Evolutionary conservation across 2,329 filamentous ascomycete species (phyloP).

Genomic region (Teratosphaeria pseudoeucalypti): DNA sequence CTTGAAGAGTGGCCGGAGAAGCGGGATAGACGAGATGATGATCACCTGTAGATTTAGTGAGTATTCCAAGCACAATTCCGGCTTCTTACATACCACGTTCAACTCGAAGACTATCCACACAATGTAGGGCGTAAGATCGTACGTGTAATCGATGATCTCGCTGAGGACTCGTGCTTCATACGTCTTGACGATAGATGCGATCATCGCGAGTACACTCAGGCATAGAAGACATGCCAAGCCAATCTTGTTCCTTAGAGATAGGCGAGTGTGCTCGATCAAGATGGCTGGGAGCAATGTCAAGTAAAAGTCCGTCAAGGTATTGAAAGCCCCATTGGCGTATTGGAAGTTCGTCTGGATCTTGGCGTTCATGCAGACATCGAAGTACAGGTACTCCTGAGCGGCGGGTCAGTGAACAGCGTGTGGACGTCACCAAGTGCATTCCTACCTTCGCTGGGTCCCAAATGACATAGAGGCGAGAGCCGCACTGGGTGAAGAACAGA

Average conservation of each 20-base stretch:
- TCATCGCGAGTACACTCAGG: conserved; percentile 20
- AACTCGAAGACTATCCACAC: conserved; percentile 22
- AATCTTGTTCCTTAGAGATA: conserved; percentile 17
- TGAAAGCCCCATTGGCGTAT: conserved; percentile 17
- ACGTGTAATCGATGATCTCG: conserved; percentile 19
- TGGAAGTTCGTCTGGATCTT: conserved; percentile 8
- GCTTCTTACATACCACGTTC: conserved; percentile 20
- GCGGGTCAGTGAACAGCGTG: neutral
- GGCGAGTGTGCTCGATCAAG: conserved; percentile 18
- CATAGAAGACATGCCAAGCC: conserved; percentile 17
- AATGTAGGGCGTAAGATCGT: conserved; percentile 17
- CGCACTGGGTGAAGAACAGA: conserved; percentile 19
- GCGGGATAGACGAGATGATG: conserved; percentile 20
- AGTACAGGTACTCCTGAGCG: conserved; percentile 2
- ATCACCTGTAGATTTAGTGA: conserved; percentile 7
- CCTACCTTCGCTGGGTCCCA: conserved; percentile 1
- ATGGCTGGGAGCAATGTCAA: conserved; percentile 20
- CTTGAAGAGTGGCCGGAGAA: conserved; percentile 18
- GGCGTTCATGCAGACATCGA: conserved; percentile 5
- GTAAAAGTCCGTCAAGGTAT: conserved; percentile 21
- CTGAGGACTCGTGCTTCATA: conserved; percentile 18
- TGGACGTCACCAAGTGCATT: neutral
- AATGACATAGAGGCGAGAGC: conserved; percentile 13
- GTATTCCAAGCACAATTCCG: neutral
- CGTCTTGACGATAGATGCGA: conserved; percentile 22